phyloP scores from a whole-genome alignment of 306 rosid species.

The Citrullus amarus region DNA sequence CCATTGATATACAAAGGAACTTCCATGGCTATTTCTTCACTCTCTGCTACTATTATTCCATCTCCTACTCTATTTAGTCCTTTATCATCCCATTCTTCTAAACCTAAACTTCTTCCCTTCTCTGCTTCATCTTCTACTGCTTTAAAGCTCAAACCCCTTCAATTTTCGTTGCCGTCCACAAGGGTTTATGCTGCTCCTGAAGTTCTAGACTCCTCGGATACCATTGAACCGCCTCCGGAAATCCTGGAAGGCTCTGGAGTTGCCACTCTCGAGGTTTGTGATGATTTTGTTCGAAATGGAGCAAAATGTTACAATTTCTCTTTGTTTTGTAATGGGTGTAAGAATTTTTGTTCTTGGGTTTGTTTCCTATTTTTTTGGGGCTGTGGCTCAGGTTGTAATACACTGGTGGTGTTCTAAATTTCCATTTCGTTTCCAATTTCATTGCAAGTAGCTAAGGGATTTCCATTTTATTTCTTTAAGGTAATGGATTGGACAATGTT shows the following conservation, averaged over 20 bases:
- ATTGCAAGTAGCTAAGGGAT: not conserved
- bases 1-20: not conserved
- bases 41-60: conserved; percentile 40
- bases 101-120: conserved; percentile 22
- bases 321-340: not conserved
- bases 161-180: conserved; percentile 28
- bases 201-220: conserved; percentile 39
- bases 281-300: not conserved
- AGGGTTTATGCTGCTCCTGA: conserved; percentile 58
- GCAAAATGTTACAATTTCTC: not conserved
- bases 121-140: conserved; percentile 18
- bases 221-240: conserved; percentile 31
- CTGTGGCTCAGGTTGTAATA: too few species aligned
- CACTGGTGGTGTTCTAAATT: not conserved
- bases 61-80: conserved; percentile 37
- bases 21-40: conserved; percentile 71
- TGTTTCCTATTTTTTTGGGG: too few species aligned
- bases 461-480: not conserved
- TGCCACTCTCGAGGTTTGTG: conserved; percentile 31
- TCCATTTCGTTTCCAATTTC: not conserved
- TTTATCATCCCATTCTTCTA: conserved; percentile 28
- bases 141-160: conserved; percentile 24
- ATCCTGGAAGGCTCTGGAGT: conserved; percentile 22
- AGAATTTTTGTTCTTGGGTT: not conserved
- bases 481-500: not conserved